phyloP scores from a whole-genome alignment of 1,284 basidiomycete species.

The Trichosporon sp. region DNA sequence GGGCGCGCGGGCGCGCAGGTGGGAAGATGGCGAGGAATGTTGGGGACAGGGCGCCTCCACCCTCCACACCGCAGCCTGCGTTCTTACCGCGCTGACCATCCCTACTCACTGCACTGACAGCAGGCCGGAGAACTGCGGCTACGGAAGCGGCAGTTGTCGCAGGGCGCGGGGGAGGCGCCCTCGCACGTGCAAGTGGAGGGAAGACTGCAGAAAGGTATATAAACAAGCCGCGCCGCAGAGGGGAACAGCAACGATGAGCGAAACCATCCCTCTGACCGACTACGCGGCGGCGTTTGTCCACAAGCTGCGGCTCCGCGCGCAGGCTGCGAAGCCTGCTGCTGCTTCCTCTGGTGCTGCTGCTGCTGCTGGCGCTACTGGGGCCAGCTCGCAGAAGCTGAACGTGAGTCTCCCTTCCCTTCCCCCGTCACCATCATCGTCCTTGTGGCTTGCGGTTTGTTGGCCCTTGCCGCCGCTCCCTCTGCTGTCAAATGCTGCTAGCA shows the following conservation, averaged over 20 bases:
- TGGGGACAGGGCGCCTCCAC: not conserved
- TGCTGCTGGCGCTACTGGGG: not conserved
- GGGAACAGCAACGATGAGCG: not conserved
- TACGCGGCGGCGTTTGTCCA: not conserved
- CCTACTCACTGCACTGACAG: not conserved
- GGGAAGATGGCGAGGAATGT: not conserved
- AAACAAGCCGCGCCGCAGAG: not conserved
- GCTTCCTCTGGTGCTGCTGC: not conserved
- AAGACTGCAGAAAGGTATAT: not conserved
- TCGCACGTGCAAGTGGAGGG: not conserved
- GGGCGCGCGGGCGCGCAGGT: not conserved
- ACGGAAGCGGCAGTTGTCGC: not conserved
- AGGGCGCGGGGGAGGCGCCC: too few species aligned
- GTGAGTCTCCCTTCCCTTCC: not conserved
- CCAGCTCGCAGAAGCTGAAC: not conserved
- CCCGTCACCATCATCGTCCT: not conserved
- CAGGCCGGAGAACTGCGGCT: not conserved
- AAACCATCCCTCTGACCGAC: conserved; percentile 4
- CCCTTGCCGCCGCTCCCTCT: not conserved
- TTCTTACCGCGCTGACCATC: not conserved
- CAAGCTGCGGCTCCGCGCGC: not conserved
- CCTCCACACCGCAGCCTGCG: not conserved
- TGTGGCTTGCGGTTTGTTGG: not conserved
- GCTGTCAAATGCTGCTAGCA: too few species aligned
- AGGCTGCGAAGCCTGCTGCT: not conserved